Evolutionary conservation across 2,329 filamentous ascomycete genomes (phyloP), one percentile per base, ranked within the genome.

Genomic region (Colletotrichum sp.): DNA sequence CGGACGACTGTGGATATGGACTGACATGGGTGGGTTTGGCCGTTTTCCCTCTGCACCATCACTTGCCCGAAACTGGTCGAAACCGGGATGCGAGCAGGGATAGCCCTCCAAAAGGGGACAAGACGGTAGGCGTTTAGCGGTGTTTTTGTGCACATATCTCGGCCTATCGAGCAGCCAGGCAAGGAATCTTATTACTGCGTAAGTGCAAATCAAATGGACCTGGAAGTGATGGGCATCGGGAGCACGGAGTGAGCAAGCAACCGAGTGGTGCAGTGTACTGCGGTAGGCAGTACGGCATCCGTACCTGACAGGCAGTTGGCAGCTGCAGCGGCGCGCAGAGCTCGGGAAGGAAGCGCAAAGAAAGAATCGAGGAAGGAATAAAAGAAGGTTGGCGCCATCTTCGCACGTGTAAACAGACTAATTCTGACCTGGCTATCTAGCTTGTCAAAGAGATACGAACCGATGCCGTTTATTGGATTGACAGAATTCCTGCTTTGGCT

Each of bases 11-110:
- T 69, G 72, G 72, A 34, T 57, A 21, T 55, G 55, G 63, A 72
- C 32, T 34, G 72, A 75, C 72, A 67, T 28, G 73, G 73, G 73
- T 34, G 34, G 24, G 24, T 26, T 32, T 63, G 52, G 55, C 63
- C 44, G 63, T 66, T 67, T 71, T 63, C 62, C 62, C 26, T 72
- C 44, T 49, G 64, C 57, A 68, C 28, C 26, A 63, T 57, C 36
- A 76, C 74, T 64, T 76, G 70, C 70, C 70, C 70, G 59, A 74
- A 76, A 76, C 64, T 69, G 70, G 74, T 69, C 70, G 59, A 69
- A 73, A 73, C 74, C 70, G 28, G 70, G 70, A 76, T 73, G 39
- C 39, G 55, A 60, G 36, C 70, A 69, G 69, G 74, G 70, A 21
- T 59, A 26, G 28, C 59, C 65, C 32, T 34, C 73, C 64, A 6